These are phyloP conservation scores for Botrytis fabae DNA, from an alignment of 2,329 filamentous ascomycete species.

Conservation along the genomic window DNA sequence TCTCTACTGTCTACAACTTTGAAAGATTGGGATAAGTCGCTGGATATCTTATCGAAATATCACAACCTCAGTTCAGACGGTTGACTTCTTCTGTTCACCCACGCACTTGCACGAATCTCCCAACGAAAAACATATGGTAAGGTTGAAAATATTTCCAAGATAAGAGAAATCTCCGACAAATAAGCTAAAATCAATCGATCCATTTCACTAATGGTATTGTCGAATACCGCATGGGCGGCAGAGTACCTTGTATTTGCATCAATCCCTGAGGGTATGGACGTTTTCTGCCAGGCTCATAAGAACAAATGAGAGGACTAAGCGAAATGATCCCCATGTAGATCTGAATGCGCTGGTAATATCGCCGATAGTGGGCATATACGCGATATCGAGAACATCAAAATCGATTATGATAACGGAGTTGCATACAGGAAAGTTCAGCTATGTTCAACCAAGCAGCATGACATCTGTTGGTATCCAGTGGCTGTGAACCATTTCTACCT, in stretches of 20 bases:
- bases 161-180: background rate
- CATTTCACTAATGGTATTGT: background rate
- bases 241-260: slow-evolving; percentile 13
- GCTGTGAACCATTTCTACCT: background rate
- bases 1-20: background rate
- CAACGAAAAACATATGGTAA: background rate
- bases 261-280: background rate
- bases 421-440: background rate
- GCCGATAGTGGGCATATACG: background rate
- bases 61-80: background rate
- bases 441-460: background rate
- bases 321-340: slow-evolving; percentile 2
- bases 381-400: slow-evolving; percentile 10
- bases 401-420: background rate
- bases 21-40: background rate
- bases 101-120: background rate
- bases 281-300: background rate
- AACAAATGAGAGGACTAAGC: background rate
- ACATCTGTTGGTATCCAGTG: slow-evolving; percentile 2
- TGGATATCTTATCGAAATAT: background rate
- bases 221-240: slow-evolving; percentile 8
- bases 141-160: slow-evolving; percentile 13
- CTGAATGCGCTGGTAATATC: slow-evolving; percentile 2
- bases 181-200: background rate
- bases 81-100: background rate